Evolutionary conservation across 768 basidiomycete species (phyloP).

Genomic region (Naganishia friedmannii): DNA sequence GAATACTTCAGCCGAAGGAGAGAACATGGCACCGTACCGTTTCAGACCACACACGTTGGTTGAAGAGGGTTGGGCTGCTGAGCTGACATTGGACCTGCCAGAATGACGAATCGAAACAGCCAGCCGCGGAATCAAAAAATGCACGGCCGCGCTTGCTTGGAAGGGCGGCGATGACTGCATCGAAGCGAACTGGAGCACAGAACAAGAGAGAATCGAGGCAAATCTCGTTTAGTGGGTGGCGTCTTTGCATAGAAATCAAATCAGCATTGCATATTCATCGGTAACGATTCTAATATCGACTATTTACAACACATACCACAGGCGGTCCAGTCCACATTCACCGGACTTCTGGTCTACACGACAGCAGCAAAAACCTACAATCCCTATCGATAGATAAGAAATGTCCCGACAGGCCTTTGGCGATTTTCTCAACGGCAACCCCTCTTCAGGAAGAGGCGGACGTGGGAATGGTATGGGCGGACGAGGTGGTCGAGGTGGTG

Average conservation of each 20-base stretch:
- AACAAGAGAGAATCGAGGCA: not conserved
- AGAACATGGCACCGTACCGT: too few relatives aligned
- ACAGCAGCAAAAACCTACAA: not conserved
- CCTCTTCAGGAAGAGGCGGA: constrained; percentile 5
- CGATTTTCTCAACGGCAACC: constrained; percentile 25
- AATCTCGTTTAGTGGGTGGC: not conserved
- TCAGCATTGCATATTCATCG: not conserved
- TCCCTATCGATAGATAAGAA: not conserved
- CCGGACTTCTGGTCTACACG: not conserved
- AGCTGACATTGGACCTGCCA: too few relatives aligned
- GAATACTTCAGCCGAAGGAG: too few relatives aligned
- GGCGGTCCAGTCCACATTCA: too few relatives aligned
- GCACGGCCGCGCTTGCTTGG: too few relatives aligned
- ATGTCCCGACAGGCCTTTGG: constrained; percentile 33
- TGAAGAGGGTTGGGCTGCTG: too few relatives aligned
- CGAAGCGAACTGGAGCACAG: not conserved
- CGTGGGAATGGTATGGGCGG: constrained; percentile 17
- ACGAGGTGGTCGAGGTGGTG: constrained; percentile 1
- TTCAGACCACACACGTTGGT: too few relatives aligned
- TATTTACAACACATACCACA: not conserved
- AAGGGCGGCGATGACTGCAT: not conserved
- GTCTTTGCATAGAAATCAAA: not conserved
- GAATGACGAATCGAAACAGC: too few relatives aligned
- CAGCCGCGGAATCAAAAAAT: too few relatives aligned
- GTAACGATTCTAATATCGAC: too few relatives aligned